Conservation (phyloP, 495 filamentous ascomycete species). For the Aspergillus wentii region DNA sequence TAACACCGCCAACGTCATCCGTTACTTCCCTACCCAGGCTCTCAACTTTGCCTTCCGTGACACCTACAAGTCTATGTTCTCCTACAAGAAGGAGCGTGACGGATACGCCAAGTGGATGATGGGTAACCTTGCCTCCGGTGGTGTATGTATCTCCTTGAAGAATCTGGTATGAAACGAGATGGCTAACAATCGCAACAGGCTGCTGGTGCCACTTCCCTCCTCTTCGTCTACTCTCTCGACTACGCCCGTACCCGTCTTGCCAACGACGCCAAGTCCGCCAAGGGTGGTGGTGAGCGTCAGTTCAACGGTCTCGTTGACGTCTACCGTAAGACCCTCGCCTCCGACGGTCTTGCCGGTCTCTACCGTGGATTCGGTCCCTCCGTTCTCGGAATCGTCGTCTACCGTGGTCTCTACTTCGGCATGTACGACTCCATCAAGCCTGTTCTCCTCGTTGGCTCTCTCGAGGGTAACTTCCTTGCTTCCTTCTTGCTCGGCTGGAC, state of each 20-base stretch:
- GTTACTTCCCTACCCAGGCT: slow-evolving; percentile 99
- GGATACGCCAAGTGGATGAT: slow-evolving; percentile 99
- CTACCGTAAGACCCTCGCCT: slow-evolving; percentile 99
- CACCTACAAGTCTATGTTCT: slow-evolving; percentile 99
- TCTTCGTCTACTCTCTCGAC: slow-evolving; percentile 99
- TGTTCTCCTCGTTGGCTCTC: slow-evolving; percentile 83
- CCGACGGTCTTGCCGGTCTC: slow-evolving; percentile 97
- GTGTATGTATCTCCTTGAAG: slow-evolving; percentile 61
- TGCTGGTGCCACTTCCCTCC: slow-evolving; percentile 98
- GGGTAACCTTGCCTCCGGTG: slow-evolving; percentile 99
- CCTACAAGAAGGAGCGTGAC: slow-evolving; percentile 99
- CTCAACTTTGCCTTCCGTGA: slow-evolving; percentile 99
- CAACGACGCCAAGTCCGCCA: slow-evolving; percentile 99
- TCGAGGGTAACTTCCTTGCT: slow-evolving; percentile 97
- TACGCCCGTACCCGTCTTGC: slow-evolving; percentile 99
- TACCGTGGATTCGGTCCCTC: slow-evolving; percentile 99
- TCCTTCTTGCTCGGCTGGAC: slow-evolving; percentile 98
- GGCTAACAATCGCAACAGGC: slow-evolving; percentile 52
- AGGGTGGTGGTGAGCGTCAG: slow-evolving; percentile 88
- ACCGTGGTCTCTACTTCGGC: slow-evolving; percentile 99
- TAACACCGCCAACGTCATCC: slow-evolving; percentile 99
- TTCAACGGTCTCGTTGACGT: slow-evolving; percentile 99
- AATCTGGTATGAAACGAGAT: not conserved
- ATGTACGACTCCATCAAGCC: slow-evolving; percentile 99
- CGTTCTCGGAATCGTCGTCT: slow-evolving; percentile 96